These are phyloP conservation scores for Psidium guajava DNA, from an alignment of 345 rosid genomes.

Conservation along the genomic window DNA sequence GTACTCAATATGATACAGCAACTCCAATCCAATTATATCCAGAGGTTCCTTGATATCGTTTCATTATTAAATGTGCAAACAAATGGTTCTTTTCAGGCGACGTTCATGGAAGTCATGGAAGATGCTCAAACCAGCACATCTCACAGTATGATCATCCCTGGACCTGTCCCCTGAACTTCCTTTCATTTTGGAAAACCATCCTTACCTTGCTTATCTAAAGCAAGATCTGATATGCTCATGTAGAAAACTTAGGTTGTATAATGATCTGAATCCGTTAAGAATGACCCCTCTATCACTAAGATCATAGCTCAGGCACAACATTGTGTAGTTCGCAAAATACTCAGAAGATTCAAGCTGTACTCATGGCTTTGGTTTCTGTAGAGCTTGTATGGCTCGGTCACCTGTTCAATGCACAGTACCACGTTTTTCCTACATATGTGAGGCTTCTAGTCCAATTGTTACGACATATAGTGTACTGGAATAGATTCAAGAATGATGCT, in stretches of 20 bases:
- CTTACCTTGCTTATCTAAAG: neutral
- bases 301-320: neutral
- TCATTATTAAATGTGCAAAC: neutral
- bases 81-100: slow-evolving; percentile 13
- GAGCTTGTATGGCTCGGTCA: neutral
- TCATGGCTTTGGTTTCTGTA: neutral
- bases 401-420: neutral
- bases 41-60: neutral
- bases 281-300: neutral
- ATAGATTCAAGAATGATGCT: neutral
- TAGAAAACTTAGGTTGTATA: neutral
- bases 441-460: neutral
- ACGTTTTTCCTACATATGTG: neutral
- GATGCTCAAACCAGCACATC: slow-evolving; percentile 32
- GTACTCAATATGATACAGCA: neutral
- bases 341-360: neutral
- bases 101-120: slow-evolving; percentile 30
- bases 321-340: neutral
- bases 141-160: slow-evolving; percentile 9
- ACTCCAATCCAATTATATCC: neutral
- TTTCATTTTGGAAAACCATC: neutral
- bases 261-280: neutral
- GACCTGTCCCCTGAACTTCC: neutral
- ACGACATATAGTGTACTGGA: neutral
- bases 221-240: neutral